Base-by-base conservation (phyloP, 495 filamentous ascomycete species). In the Neurospora tetraspora region DNA sequence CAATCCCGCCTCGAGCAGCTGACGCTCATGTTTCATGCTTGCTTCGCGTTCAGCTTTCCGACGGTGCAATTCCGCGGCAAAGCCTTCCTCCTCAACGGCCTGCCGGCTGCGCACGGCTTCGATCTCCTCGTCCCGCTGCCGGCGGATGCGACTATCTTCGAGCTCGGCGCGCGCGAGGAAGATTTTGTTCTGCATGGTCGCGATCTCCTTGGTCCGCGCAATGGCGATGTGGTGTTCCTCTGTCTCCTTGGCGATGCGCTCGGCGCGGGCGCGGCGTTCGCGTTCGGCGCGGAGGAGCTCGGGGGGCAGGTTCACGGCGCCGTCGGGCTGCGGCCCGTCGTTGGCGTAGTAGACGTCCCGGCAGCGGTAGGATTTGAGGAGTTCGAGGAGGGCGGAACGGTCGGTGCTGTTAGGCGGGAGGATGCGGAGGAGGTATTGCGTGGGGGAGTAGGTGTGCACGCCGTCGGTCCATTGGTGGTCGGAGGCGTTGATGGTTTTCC, bases 261-360 rank as follows among this genome's bases (percentile, higher is more conserved):
- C 78, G 36, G 80, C 76, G 1, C 80, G 78, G 0, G 80, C 80
- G 37, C 78, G 78, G 10, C 85, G 85, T 68, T 84, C 78, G 11
- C 82, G 80, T 53, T 86, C 85, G 61, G 82, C 81, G 5, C 78
- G 76, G 11, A 82, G 78, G n/a, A 86, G 80, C 2, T 82, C 81
- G 2, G 80, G 71, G 0, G 85, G 85, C 53, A 86, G 78, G 42
- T 83, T 83, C 42, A 85, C 70, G 2, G 82, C 80, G 40, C 80
- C 84, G 9, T 81, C 79, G 23, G 85, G 85, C 70, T 86, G 85
- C 5, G 82, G 78, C 9, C 83, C 83, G 8, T 77, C 77, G 74
- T 84, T 83, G 61, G 83, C 83, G 75, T 85, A 86, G 73, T 81
- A 86, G 31, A 84, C 82, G 70, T 86, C 83, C 10, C 53, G 76